Evolutionary conservation across 768 basidiomycete species (phyloP).

Genomic region (Phylloporus rhodoxanthus): DNA sequence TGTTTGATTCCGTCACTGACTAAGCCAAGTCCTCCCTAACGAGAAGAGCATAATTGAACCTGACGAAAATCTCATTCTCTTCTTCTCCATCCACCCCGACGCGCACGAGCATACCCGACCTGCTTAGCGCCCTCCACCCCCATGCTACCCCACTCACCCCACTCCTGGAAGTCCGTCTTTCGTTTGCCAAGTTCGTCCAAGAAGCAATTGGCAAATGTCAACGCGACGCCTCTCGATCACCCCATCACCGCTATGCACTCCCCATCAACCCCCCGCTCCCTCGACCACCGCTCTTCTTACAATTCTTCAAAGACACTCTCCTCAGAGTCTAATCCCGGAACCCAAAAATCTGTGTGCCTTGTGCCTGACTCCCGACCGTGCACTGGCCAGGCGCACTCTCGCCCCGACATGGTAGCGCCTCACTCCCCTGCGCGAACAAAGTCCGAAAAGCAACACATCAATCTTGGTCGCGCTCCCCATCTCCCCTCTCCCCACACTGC

Average conservation of each 20-base stretch:
- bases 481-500: conserved; percentile 27
- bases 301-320: conserved; percentile 76
- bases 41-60: background rate
- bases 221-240: conserved; percentile 46
- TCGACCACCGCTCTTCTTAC: conserved; percentile 65
- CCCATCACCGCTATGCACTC: conserved; percentile 30
- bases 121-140: conserved; percentile 18
- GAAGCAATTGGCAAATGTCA: conserved; percentile 39
- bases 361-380: conserved; percentile 23
- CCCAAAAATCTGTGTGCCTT: conserved; percentile 26
- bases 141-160: background rate
- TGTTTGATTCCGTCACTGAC: background rate
- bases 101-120: conserved; percentile 17
- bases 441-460: conserved; percentile 42
- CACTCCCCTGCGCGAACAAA: conserved; percentile 36
- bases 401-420: conserved; percentile 16
- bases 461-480: conserved; percentile 44
- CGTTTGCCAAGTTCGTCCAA: conserved; percentile 63
- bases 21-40: background rate
- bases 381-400: conserved; percentile 8
- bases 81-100: conserved; percentile 1
- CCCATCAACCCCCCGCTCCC: conserved; percentile 48
- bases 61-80: background rate
- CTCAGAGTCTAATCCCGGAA: conserved; percentile 55
- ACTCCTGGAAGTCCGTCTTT: conserved; percentile 69